These are phyloP conservation scores for Calonectria crousiana DNA, from an alignment of 2,329 filamentous ascomycete genomes.

Conservation along the genomic window DNA sequence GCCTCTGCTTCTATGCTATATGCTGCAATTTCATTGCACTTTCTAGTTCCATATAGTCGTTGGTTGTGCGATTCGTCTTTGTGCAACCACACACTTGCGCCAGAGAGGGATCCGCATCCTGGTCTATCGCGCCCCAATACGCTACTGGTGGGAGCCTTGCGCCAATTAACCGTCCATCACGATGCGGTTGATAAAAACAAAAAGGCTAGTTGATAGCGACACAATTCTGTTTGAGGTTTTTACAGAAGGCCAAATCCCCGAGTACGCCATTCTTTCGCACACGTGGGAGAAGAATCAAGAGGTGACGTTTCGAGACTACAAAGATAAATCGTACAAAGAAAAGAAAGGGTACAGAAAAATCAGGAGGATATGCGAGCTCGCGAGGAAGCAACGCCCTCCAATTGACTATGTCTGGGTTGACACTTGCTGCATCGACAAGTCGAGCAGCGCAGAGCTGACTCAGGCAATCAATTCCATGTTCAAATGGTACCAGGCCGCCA, in stretches of 20 bases:
- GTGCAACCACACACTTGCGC: neutral
- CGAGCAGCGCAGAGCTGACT: constrained; percentile 40
- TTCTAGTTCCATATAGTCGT: too few species aligned
- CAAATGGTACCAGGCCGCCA: constrained; percentile 37
- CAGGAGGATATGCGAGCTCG: neutral
- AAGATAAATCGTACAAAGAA: neutral
- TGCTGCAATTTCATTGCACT: neutral
- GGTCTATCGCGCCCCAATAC: too few species aligned
- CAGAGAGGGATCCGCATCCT: neutral
- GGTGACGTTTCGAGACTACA: constrained; percentile 1
- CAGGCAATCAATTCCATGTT: constrained; percentile 43
- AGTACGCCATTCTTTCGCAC: constrained; percentile 8
- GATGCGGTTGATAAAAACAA: constrained; percentile 10
- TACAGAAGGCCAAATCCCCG: neutral
- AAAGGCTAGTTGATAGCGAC: neutral
- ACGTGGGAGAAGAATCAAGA: constrained; percentile 3
- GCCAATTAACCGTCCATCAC: neutral
- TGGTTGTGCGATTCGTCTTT: neutral
- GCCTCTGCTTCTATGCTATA: neutral
- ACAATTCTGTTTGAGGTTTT: neutral
- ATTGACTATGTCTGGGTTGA: constrained; percentile 23
- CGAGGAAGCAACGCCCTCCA: neutral
- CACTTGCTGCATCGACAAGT: constrained; percentile 17
- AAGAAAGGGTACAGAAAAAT: constrained; percentile 11
- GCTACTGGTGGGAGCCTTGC: neutral